phyloP scores from a whole-genome alignment of 352 stramenopile species.

The Aphanomyces invadans region DNA sequence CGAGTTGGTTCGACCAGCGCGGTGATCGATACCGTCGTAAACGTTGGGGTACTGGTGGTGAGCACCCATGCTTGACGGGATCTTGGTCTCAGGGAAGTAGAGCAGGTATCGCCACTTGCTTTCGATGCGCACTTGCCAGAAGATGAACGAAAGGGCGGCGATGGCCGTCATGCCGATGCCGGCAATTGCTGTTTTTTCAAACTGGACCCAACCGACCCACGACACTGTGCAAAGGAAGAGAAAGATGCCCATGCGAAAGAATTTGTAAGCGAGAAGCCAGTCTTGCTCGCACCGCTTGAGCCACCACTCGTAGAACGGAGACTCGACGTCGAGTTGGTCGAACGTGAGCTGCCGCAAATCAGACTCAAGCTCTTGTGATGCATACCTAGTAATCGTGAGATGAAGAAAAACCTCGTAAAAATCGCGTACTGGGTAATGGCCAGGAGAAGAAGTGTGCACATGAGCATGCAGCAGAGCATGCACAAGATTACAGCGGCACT shows the following conservation, averaged over 20 bases:
- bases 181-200: constrained; percentile 38
- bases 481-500: constrained; percentile 42
- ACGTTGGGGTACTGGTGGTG: too few species aligned
- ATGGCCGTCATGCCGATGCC: constrained; percentile 41
- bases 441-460: constrained; percentile 57
- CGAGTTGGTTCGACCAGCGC: neutral
- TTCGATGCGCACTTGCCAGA: constrained; percentile 62
- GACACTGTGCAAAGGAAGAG: constrained; percentile 68
- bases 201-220: constrained; percentile 60
- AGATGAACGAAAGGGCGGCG: constrained; percentile 39
- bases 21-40: neutral
- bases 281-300: constrained; percentile 55
- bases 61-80: neutral
- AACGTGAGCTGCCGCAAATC: constrained; percentile 43
- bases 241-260: constrained; percentile 54
- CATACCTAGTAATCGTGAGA: neutral
- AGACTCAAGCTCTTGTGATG: constrained; percentile 33
- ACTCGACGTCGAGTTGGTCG: constrained; percentile 39
- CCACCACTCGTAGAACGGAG: constrained; percentile 63
- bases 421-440: constrained; percentile 63
- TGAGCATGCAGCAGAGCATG: constrained; percentile 52
- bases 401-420: constrained; percentile 26
- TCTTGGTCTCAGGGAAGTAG: constrained; percentile 3
- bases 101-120: constrained; percentile 73
- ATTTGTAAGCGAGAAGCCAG: constrained; percentile 62